Evolutionary conservation across 1,284 basidiomycete genomes (phyloP), one percentile per base, ranked within the genome.

Genomic region (Tylopilus sp.): DNA sequence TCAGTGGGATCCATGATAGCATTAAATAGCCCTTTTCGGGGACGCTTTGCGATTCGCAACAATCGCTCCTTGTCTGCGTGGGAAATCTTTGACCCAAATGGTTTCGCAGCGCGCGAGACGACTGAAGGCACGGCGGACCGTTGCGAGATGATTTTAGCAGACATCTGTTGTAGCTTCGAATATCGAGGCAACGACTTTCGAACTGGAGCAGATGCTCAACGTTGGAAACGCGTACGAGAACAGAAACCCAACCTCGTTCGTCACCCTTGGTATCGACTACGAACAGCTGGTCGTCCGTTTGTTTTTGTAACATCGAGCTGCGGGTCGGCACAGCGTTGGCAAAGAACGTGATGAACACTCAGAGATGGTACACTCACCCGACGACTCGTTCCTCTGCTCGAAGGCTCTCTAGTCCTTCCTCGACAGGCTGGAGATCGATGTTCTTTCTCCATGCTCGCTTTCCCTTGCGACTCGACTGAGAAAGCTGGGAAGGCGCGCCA

Each of bases 391-490:
- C 91, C 65, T 94, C 89, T 6, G 78, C 77, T 50, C 91, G 75
- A 51, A 85, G 71, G 44, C 74, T 78, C 67, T 94, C 92, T 52
- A 94, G 63, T 2, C 79, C 82, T 44, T 76, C 73, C 60, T 94
- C 91, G 35, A 92, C 81, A 34, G 80, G 80, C 24, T 79, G 79
- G 39, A 94, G 77, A 65, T 94, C 83, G 47, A 94, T 83, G 68
- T 95, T 90, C 73, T 96, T 96, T 62, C 94, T 73, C 94, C 94
- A 96, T 48, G 92, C 84, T 53, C 82, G 82, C 71, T 95, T 96
- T 44, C 91, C 89, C 68, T 93, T 96, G 50, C 93, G 75, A 57
- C 85, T 91, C 0, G 81, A 70, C 65, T 94, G 91, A 5, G 48
- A 56, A 12, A 54, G 56, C 30, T 66, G 67, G 2, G 64, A 60